phyloP scores from a whole-genome alignment of 768 basidiomycete species.

The Phylloporus rhodoxanthus region DNA sequence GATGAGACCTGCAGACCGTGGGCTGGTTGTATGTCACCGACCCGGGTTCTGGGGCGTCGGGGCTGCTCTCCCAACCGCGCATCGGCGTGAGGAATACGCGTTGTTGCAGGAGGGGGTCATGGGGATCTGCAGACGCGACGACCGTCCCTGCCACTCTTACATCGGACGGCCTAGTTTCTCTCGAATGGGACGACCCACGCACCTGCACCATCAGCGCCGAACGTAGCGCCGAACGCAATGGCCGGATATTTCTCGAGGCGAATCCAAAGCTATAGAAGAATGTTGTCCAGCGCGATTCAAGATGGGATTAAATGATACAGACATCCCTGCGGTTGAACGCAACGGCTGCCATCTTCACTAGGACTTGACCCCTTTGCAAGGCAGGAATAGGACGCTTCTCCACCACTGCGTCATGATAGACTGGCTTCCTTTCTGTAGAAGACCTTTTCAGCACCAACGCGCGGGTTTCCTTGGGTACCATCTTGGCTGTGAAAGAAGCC shows the following conservation, averaged over 20 bases:
- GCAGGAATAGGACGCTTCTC: conserved; percentile 44
- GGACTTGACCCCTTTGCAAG: conserved; percentile 51
- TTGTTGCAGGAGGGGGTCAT: conserved; percentile 52
- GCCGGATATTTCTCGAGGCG: conserved; percentile 62
- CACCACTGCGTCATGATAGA: conserved; percentile 54
- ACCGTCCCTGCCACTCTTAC: conserved; percentile 47
- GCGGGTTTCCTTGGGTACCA: conserved; percentile 39
- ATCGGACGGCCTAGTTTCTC: neutral
- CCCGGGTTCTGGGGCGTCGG: conserved; percentile 61
- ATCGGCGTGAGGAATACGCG: conserved; percentile 73
- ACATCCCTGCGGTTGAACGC: conserved; percentile 80
- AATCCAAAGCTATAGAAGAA: conserved; percentile 58
- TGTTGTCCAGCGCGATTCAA: neutral
- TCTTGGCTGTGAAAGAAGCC: neutral
- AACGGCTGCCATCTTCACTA: conserved; percentile 63
- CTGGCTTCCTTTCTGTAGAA: conserved; percentile 32
- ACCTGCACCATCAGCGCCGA: conserved; percentile 77
- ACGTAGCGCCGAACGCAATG: conserved; percentile 51
- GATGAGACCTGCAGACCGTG: neutral
- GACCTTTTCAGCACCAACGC: conserved; percentile 47
- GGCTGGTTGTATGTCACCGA: conserved; percentile 25
- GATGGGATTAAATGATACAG: conserved; percentile 2
- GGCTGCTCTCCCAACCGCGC: conserved; percentile 68
- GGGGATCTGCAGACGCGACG: conserved; percentile 46
- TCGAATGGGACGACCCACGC: neutral